phyloP scores from a whole-genome alignment of 1,284 basidiomycete species.

The Agaricales sp. region DNA sequence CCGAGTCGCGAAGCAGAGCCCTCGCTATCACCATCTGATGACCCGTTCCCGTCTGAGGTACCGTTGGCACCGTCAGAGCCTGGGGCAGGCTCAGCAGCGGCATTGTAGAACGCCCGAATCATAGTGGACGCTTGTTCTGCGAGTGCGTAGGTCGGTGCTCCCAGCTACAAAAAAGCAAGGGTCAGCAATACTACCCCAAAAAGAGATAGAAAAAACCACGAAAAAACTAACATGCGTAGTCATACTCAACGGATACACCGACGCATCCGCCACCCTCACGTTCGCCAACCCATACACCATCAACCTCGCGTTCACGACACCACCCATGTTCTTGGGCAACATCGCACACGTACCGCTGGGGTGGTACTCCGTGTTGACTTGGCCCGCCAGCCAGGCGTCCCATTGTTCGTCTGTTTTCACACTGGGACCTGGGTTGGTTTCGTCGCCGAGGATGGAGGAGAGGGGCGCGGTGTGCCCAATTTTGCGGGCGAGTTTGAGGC shows the following conservation, averaged over 20 bases:
- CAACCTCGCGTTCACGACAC: constrained; percentile 32
- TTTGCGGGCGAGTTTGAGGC: constrained; percentile 41
- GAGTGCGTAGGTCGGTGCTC: constrained; percentile 56
- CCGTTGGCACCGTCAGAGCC: neutral
- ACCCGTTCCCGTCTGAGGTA: no score
- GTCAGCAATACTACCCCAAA: neutral
- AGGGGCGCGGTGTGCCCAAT: constrained; percentile 32
- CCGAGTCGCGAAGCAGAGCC: no score
- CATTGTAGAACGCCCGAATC: constrained; percentile 38
- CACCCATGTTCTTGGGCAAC: constrained; percentile 27
- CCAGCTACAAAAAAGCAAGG: constrained; percentile 23
- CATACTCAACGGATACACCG: constrained; percentile 43
- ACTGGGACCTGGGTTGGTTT: constrained; percentile 29
- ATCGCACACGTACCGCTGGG: constrained; percentile 36
- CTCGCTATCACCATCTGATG: no score
- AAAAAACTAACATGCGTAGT: constrained; percentile 33
- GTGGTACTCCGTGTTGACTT: constrained; percentile 34
- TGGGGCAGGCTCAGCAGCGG: neutral
- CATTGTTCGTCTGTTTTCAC: constrained; percentile 34
- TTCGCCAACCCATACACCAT: constrained; percentile 30
- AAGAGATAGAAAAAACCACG: constrained; percentile 1
- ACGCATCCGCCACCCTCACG: constrained; percentile 42
- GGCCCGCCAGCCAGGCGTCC: constrained; percentile 31
- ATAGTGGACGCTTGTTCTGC: constrained; percentile 60
- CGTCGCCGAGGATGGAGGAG: constrained; percentile 21